These are phyloP conservation scores for Saccharomycopsis olivae DNA, from an alignment of 805 yeast species.

Conservation along the genomic window DNA sequence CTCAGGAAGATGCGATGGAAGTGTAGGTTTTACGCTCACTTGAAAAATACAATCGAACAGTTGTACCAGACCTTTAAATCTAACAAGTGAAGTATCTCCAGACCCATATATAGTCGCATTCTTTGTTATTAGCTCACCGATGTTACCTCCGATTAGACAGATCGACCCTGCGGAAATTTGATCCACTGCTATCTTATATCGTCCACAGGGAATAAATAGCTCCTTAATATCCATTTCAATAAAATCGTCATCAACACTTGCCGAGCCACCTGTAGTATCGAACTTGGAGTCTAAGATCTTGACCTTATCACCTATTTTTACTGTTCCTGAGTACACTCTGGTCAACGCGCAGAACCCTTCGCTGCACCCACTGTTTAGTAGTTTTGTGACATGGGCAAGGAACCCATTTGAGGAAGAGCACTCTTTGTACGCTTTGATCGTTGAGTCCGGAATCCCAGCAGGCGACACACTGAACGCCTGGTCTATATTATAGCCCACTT, in stretches of 20 bases:
- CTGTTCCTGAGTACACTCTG: slow-evolving; percentile 50
- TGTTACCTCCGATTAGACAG: slow-evolving; percentile 50
- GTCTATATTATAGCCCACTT: slow-evolving; percentile 21
- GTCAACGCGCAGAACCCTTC: slow-evolving; percentile 45
- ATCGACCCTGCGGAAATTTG: slow-evolving; percentile 56
- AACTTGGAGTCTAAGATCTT: slow-evolving; percentile 47
- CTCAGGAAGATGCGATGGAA: slow-evolving; percentile 69
- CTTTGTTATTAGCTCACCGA: slow-evolving; percentile 45
- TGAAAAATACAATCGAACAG: slow-evolving; percentile 55
- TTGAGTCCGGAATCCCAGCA: neutral
- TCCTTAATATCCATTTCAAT: slow-evolving; percentile 28
- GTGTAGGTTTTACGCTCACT: slow-evolving; percentile 71
- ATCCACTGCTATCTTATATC: slow-evolving; percentile 50
- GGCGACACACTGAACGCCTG: neutral
- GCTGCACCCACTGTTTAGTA: slow-evolving; percentile 46
- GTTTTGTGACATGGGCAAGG: slow-evolving; percentile 46
- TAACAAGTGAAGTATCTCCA: slow-evolving; percentile 20
- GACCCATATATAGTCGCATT: slow-evolving; percentile 44
- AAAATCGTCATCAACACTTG: no score
- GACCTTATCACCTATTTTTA: slow-evolving; percentile 38
- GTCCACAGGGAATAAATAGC: slow-evolving; percentile 52
- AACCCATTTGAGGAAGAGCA: slow-evolving; percentile 33
- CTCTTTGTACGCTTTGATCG: neutral
- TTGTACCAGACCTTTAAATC: slow-evolving; percentile 34
- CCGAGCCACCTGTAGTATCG: slow-evolving; percentile 32